Evolutionary conservation across 345 rosid species (phyloP).

Genomic region (Viola odorata): DNA sequence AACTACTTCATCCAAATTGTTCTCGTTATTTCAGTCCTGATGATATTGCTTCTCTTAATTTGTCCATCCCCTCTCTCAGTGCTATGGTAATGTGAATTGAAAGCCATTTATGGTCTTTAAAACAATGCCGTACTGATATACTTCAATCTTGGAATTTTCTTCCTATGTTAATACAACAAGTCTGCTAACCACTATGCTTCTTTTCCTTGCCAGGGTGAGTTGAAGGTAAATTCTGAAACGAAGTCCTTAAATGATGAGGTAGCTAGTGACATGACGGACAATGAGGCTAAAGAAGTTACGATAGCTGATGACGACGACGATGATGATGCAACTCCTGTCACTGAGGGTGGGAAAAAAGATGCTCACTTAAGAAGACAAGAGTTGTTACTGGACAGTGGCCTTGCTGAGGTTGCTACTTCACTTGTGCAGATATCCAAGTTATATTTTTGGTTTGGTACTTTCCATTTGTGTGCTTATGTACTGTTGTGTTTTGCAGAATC

Average conservation of each 20-base stretch:
- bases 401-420: constrained; percentile 70
- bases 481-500: constrained; percentile 47
- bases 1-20: constrained; percentile 76
- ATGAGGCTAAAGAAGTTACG: constrained; percentile 25
- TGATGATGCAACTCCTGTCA: constrained; percentile 24
- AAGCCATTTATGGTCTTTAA: background rate
- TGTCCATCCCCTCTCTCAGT: constrained; percentile 57
- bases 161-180: background rate
- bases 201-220: constrained; percentile 36
- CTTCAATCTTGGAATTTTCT: background rate
- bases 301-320: constrained; percentile 19
- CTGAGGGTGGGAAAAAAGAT: constrained; percentile 71
- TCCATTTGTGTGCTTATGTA: background rate
- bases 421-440: background rate
- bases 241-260: constrained; percentile 30
- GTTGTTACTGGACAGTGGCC: constrained; percentile 67
- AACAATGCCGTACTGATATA: background rate
- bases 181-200: constrained; percentile 7
- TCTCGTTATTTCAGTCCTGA: constrained; percentile 70
- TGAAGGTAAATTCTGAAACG: constrained; percentile 35
- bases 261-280: constrained; percentile 26
- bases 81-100: constrained; percentile 43
- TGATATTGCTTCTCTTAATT: constrained; percentile 61
- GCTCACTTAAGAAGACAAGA: constrained; percentile 69
- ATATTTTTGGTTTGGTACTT: background rate